These are phyloP conservation scores for Coniella vitis DNA, from an alignment of 2,329 filamentous ascomycete species.

Conservation along the genomic window DNA sequence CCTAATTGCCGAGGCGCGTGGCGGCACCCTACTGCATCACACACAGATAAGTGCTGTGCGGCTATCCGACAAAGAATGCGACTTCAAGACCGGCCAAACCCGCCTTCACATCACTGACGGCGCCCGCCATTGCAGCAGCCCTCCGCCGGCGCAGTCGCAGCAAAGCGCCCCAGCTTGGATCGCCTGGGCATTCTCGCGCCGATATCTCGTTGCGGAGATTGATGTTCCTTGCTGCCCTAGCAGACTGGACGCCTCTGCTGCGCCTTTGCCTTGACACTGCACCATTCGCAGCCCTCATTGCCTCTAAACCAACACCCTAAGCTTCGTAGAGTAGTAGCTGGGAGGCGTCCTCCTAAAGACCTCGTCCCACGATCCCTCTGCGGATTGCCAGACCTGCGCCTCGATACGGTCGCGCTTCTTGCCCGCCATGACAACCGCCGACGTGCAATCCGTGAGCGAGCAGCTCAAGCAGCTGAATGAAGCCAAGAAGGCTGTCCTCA, in stretches of 20 bases:
- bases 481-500: conserved; percentile 82
- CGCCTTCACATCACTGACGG: conserved; percentile 3
- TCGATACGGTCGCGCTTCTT: background rate
- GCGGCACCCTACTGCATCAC: too few relatives aligned
- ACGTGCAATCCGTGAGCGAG: conserved; percentile 54
- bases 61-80: conserved; percentile 1
- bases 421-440: conserved; percentile 44
- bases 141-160: background rate
- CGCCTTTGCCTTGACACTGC: background rate
- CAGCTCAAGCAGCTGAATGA: conserved; percentile 84
- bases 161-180: background rate
- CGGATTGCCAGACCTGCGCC: conserved; percentile 4
- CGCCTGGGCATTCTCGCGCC: background rate
- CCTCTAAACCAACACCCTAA: background rate
- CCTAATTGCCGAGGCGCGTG: too few relatives aligned
- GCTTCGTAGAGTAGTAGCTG: conserved; percentile 15
- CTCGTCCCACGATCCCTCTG: background rate
- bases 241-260: background rate
- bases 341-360: background rate
- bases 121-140: background rate
- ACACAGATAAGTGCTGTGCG: too few relatives aligned
- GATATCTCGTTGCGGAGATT: background rate
- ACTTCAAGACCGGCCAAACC: background rate
- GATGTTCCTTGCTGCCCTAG: background rate
- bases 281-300: background rate